Evolutionary conservation across 1,284 basidiomycete species (phyloP).

Genomic region (Gymnopus androsaceus): DNA sequence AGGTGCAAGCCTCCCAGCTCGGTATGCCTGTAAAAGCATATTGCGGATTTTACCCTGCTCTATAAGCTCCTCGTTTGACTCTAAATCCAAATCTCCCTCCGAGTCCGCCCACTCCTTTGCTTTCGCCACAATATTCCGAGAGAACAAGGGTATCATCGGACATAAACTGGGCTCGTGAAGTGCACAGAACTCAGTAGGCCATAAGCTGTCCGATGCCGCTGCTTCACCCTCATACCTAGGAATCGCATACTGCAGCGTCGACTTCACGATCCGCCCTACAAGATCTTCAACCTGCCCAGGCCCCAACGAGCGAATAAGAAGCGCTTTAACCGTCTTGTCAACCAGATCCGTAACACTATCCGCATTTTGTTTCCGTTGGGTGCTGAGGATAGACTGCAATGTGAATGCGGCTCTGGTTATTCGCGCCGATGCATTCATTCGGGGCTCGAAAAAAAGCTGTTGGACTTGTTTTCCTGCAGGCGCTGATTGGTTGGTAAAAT

Average conservation of each 20-base stretch:
- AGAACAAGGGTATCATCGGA: constrained; percentile 52
- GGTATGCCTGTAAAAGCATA: constrained; percentile 64
- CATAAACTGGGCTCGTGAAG: constrained; percentile 59
- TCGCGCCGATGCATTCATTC: constrained; percentile 56
- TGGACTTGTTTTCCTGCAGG: constrained; percentile 52
- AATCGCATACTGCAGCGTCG: constrained; percentile 76
- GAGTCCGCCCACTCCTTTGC: constrained; percentile 26
- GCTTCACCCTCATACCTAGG: constrained; percentile 51
- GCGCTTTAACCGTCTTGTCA: constrained; percentile 58
- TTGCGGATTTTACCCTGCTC: constrained; percentile 23
- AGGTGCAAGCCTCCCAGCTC: constrained; percentile 57
- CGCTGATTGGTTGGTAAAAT: constrained; percentile 62
- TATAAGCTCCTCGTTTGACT: background rate
- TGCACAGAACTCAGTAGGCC: constrained; percentile 57
- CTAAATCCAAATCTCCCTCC: background rate
- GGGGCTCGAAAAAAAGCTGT: constrained; percentile 66
- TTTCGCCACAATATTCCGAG: constrained; percentile 39
- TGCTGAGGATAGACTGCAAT: constrained; percentile 50
- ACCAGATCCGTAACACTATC: constrained; percentile 76
- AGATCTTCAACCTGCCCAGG: constrained; percentile 65
- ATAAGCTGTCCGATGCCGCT: constrained; percentile 38
- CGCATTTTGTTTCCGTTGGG: constrained; percentile 46
- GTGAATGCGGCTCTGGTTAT: constrained; percentile 59
- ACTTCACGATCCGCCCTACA: constrained; percentile 69
- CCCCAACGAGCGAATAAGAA: constrained; percentile 53